Conservation (phyloP, 352 stramenopile genomes). For the Blastocystis sp. region DNA sequence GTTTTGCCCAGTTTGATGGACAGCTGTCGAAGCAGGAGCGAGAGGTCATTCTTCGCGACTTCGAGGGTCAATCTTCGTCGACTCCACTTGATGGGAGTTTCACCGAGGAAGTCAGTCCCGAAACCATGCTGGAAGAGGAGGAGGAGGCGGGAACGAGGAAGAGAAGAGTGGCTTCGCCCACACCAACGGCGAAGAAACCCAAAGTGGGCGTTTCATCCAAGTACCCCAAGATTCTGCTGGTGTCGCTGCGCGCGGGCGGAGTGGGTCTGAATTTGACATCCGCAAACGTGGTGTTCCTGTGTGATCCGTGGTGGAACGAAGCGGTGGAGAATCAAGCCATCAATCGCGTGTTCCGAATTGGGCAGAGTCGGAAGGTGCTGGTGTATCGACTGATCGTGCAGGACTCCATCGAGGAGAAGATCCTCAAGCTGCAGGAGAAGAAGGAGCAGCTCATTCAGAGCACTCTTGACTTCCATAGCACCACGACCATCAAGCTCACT, state of each 20-base stretch:
- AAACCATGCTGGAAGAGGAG: conserved; percentile 73
- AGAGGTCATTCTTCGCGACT: conserved; percentile 23
- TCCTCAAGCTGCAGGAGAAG: conserved; percentile 82
- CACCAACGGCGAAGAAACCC: not conserved
- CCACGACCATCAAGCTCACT: conserved; percentile 65
- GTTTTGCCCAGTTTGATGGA: conserved; percentile 46
- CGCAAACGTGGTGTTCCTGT: conserved; percentile 82
- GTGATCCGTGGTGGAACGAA: conserved; percentile 89
- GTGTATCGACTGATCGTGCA: conserved; percentile 84
- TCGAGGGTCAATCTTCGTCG: not conserved
- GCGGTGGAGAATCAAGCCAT: conserved; percentile 88
- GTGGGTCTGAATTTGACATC: conserved; percentile 67
- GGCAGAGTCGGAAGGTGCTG: conserved; percentile 79
- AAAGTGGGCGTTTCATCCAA: not conserved
- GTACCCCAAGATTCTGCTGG: conserved; percentile 56
- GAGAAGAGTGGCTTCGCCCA: too few species aligned
- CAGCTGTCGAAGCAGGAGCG: conserved; percentile 47
- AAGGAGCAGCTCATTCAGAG: conserved; percentile 82
- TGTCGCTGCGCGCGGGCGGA: conserved; percentile 57
- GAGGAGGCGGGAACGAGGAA: conserved; percentile 29
- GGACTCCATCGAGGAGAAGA: conserved; percentile 85
- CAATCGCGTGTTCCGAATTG: conserved; percentile 84
- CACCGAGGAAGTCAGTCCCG: conserved; percentile 74
- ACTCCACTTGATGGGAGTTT: not conserved
- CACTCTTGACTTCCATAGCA: conserved; percentile 74